A percentile compares a stretch with the other conserved stretches of the same genome.
These are phyloP conservation scores for Ascodesmis nigricans DNA, from an alignment of 495 filamentous ascomycete genomes.

Conservation along the genomic window DNA sequence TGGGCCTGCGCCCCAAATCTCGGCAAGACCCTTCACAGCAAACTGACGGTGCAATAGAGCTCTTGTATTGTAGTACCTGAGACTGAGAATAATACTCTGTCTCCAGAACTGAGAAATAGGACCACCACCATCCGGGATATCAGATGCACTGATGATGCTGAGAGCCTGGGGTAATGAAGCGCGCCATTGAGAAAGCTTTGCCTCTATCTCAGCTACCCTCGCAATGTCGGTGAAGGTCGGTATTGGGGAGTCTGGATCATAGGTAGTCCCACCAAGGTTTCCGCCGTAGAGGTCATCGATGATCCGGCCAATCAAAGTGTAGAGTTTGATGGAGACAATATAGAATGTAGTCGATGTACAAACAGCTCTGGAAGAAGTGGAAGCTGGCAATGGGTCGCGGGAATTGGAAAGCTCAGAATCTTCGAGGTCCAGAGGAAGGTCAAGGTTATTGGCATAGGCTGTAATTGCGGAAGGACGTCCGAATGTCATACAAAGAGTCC, in stretches of 20 bases:
- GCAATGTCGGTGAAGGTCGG: conserved; percentile 20
- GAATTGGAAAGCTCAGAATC: conserved; percentile 14
- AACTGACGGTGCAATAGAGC: conserved; percentile 25
- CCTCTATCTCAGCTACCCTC: conserved; percentile 18
- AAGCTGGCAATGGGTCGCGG: conserved; percentile 8
- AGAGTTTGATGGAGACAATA: conserved; percentile 24
- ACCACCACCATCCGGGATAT: conserved; percentile 18
- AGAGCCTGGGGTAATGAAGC: conserved; percentile 13
- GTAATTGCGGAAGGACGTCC: conserved; percentile 26
- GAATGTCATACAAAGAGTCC: conserved; percentile 29
- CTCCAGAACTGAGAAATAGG: conserved; percentile 20
- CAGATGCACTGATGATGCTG: conserved; percentile 13
- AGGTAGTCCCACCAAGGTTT: conserved; percentile 25
- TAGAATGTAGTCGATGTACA: conserved; percentile 21
- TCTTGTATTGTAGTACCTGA: conserved; percentile 25
- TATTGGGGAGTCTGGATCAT: conserved; percentile 18
- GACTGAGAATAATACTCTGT: conserved; percentile 22
- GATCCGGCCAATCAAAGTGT: conserved; percentile 20
- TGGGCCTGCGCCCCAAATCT: conserved; percentile 19
- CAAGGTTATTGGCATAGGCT: conserved; percentile 24
- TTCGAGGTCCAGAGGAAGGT: conserved; percentile 22
- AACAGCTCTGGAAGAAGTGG: conserved; percentile 6
- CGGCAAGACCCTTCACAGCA: conserved; percentile 22
- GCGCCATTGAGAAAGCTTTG: conserved; percentile 16
- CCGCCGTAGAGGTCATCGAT: conserved; percentile 25